These are phyloP conservation scores for Globisporangium spiculum DNA, from an alignment of 352 stramenopile genomes.

Conservation along the genomic window DNA sequence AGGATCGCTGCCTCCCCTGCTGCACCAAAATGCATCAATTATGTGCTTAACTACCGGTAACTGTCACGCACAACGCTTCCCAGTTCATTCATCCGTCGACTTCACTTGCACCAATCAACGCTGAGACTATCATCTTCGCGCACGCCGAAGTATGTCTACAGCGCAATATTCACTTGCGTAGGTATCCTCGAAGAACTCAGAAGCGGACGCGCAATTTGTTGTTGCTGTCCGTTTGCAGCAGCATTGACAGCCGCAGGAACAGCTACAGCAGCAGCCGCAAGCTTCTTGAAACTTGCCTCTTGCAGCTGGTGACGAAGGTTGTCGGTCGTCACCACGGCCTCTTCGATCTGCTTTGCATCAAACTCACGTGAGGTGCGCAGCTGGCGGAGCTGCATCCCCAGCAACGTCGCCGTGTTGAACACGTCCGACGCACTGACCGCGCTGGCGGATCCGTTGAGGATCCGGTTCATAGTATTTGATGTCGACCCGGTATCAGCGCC, in stretches of 20 bases:
- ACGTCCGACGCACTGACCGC: conserved; percentile 1
- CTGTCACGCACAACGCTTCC: too few relatives aligned
- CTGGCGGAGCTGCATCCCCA: conserved; percentile 17
- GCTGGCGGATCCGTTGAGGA: background rate
- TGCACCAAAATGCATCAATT: too few relatives aligned
- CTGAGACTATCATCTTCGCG: background rate
- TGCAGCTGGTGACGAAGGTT: conserved; percentile 10
- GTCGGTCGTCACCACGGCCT: conserved; percentile 3
- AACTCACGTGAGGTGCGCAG: background rate
- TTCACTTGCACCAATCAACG: background rate
- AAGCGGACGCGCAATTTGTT: background rate
- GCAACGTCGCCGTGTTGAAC: conserved; percentile 7
- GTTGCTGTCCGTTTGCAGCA: background rate
- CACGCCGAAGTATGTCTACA: background rate
- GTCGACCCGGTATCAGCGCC: background rate
- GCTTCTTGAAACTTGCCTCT: background rate
- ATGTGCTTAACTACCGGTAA: too few relatives aligned
- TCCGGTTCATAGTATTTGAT: conserved; percentile 6
- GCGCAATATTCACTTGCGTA: background rate
- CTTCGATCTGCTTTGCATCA: conserved; percentile 3
- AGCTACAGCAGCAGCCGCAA: background rate
- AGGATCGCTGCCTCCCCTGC: too few relatives aligned
- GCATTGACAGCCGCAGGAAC: background rate
- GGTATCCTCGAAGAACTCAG: too few relatives aligned
- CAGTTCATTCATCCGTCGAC: too few relatives aligned